These are phyloP conservation scores for Fusarium coffeatum DNA, from an alignment of 2,329 filamentous ascomycete species.

Conservation along the genomic window DNA sequence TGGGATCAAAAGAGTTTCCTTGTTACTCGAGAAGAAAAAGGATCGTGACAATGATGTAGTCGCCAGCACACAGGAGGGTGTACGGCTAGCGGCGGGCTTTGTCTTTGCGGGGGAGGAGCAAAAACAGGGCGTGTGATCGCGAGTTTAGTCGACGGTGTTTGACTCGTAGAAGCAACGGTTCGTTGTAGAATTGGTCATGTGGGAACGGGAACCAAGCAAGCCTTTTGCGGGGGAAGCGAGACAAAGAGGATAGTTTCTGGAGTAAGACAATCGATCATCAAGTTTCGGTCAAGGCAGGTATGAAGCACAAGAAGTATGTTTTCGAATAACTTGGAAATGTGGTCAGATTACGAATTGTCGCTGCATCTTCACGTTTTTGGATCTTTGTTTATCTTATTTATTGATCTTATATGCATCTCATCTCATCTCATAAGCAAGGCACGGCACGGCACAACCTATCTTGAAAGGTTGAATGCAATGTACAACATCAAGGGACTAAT, in stretches of 20 bases:
- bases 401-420: slow-evolving; percentile 23
- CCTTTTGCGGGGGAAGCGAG: slow-evolving; percentile 27
- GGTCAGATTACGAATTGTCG: not conserved
- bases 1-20: not conserved
- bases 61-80: slow-evolving; percentile 28
- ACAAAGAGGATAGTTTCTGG: slow-evolving; percentile 19
- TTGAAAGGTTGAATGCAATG: not conserved
- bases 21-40: slow-evolving; percentile 13
- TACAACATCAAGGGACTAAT: slow-evolving; percentile 10
- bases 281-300: not conserved
- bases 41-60: slow-evolving; percentile 38
- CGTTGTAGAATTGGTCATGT: slow-evolving; percentile 36
- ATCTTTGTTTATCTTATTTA: slow-evolving; percentile 2
- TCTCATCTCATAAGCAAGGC: slow-evolving; percentile 7
- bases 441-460: not conserved
- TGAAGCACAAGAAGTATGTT: not conserved
- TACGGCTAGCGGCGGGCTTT: slow-evolving; percentile 43
- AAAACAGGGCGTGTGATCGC: slow-evolving; percentile 41
- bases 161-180: slow-evolving; percentile 35
- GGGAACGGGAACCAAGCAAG: slow-evolving; percentile 21
- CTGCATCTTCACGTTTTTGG: slow-evolving; percentile 1
- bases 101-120: slow-evolving; percentile 17
- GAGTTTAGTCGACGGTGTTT: slow-evolving; percentile 30
- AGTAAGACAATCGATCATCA: slow-evolving; percentile 10
- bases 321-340: not conserved